Evolutionary conservation across 2,329 filamentous ascomycete genomes (phyloP), one percentile per base, ranked within the genome.

Genomic region (Xylariaceae sp.): DNA sequence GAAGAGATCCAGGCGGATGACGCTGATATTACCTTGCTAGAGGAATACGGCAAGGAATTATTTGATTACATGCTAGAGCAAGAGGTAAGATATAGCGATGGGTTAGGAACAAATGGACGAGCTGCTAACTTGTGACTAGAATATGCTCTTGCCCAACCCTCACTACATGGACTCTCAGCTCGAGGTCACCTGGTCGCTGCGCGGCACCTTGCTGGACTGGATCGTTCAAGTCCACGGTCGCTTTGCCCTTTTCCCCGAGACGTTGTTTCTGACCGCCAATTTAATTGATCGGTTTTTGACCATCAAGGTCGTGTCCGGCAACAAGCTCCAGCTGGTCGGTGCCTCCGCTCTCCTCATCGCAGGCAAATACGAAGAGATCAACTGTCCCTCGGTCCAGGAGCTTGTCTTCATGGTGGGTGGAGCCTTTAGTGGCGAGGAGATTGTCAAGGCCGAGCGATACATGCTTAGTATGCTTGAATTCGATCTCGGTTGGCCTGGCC

Each of bases 151-250:
- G 47, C 94, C 94, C 1, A 92, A 94, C 69, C 82, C 91, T 2
- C 85, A 94, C 73, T 99, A 99, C 80, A 99, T 99, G 93, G 91
- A 96, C 63, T 87, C 89, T 66, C 94, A 99, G 74, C 87, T 88
- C n/a, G 93, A 97, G 74, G 95, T 99, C 59, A 90, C 96, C 72
- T 99, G 94, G 94, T 96, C 92, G 2, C 99, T 97, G 94, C 90
- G 94, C 51, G 88, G 92, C 4, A 91, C 97, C 18, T 81, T 99
- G 57, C 95, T 99, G 87, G 94, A 97, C 74, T 99, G 94, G 94
- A 82, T 99, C 49, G 89, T 97, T 51, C 92, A 99, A 74, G 94
- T 99, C 35, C 94, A 99, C 73, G 85, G 88, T 67, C 90, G 94
- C 41, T 99, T 99, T 77, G 85, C 83, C 41, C 83, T 99, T 34